Conservation (phyloP, 495 filamentous ascomycete species). For the Hyphodiscus hymeniophilus region DNA sequence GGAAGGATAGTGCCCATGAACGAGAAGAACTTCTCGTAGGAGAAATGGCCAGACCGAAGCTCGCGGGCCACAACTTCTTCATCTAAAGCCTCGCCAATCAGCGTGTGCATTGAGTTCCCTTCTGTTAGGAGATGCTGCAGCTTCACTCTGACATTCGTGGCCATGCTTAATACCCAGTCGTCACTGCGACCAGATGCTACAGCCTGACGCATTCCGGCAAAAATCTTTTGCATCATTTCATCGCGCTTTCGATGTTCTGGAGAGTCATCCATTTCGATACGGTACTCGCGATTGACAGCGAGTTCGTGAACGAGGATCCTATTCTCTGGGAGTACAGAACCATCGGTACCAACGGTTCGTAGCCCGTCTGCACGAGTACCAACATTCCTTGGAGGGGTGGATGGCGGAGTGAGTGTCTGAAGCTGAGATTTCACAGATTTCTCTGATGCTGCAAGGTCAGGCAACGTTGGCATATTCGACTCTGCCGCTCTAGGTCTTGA, state of each 20-base stretch:
- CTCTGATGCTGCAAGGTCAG: slow-evolving; percentile 17
- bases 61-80: slow-evolving; percentile 67
- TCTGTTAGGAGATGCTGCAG: slow-evolving; percentile 73
- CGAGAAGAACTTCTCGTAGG: slow-evolving; percentile 86
- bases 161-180: slow-evolving; percentile 73
- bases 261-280: slow-evolving; percentile 39
- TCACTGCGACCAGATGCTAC: slow-evolving; percentile 64
- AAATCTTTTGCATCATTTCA: slow-evolving; percentile 54
- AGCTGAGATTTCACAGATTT: slow-evolving; percentile 17
- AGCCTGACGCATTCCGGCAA: slow-evolving; percentile 66
- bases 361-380: slow-evolving; percentile 16
- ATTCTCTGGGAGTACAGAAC: slow-evolving; percentile 68
- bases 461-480: slow-evolving; percentile 1
- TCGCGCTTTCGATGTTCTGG: slow-evolving; percentile 34
- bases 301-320: slow-evolving; percentile 83
- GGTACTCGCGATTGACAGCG: slow-evolving; percentile 79
- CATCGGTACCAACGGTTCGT: slow-evolving; percentile 11
- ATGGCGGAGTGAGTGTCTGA: slow-evolving; percentile 23
- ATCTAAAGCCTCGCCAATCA: slow-evolving; percentile 83
- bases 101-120: slow-evolving; percentile 70
- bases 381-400: slow-evolving; percentile 14
- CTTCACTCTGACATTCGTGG: slow-evolving; percentile 74
- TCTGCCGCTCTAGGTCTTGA: slow-evolving; percentile 56
- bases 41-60: slow-evolving; percentile 74
- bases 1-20: slow-evolving; percentile 88